Percentiles rank a stretch among this genome's conserved stretches.
Evolutionary conservation across 495 filamentous ascomycete genomes (phyloP).

Genomic region (Thermochaetoides thermophila): DNA sequence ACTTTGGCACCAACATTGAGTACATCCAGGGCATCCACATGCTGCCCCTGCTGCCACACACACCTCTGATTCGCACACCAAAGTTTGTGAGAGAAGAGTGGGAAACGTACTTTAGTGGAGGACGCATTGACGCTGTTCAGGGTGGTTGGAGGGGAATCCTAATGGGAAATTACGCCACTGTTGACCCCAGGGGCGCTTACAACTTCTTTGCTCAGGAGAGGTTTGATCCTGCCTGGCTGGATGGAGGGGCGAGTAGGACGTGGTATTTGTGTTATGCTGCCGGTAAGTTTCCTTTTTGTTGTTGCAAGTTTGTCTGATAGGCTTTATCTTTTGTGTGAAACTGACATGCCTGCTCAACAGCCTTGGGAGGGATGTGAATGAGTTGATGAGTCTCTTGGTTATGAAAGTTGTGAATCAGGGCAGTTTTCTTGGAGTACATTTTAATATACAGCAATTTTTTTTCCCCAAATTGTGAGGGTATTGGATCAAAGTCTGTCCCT

Average conservation of each 20-base stretch:
- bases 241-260: slow-evolving; percentile 71
- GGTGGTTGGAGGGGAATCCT: slow-evolving; percentile 82
- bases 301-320: background rate
- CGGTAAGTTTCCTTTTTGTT: slow-evolving; percentile 20
- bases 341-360: too few relatives aligned
- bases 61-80: slow-evolving; percentile 47
- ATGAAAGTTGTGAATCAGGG: too few relatives aligned
- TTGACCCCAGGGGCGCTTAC: slow-evolving; percentile 57
- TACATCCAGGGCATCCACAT: slow-evolving; percentile 95
- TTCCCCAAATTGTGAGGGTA: too few relatives aligned
- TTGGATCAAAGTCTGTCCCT: too few relatives aligned
- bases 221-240: slow-evolving; percentile 62
- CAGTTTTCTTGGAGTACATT: too few relatives aligned
- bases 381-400: background rate
- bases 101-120: slow-evolving; percentile 56
- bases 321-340: background rate
- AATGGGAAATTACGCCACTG: slow-evolving; percentile 65
- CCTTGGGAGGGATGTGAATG: background rate
- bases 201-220: slow-evolving; percentile 51
- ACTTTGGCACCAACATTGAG: slow-evolving; percentile 69
- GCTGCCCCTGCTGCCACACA: slow-evolving; percentile 69
- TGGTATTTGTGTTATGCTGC: slow-evolving; percentile 84
- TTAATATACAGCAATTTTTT: too few relatives aligned
- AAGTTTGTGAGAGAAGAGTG: slow-evolving; percentile 76
- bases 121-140: slow-evolving; percentile 40